Evolutionary conservation across 352 stramenopile genomes (phyloP).

Genomic region (Chrysophaeum taylorii): DNA sequence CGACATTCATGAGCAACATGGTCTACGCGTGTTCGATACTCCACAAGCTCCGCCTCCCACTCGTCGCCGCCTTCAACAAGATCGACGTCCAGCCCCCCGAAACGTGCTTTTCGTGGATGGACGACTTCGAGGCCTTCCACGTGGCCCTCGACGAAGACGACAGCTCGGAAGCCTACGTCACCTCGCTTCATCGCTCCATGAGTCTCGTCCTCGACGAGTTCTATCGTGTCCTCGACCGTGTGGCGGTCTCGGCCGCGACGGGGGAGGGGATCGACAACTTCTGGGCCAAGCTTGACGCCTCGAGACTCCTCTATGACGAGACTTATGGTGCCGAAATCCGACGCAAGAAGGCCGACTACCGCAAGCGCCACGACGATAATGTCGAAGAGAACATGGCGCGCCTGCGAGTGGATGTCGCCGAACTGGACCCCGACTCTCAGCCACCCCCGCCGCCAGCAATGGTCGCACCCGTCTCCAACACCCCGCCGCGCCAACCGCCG

Average conservation of each 20-base stretch:
- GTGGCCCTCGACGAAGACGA: slow-evolving; percentile 82
- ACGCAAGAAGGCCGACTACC: too few relatives aligned
- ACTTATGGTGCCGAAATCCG: neutral
- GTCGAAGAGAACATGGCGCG: too few relatives aligned
- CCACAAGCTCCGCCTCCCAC: slow-evolving; percentile 91
- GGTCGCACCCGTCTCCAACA: too few relatives aligned
- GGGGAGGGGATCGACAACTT: slow-evolving; percentile 87
- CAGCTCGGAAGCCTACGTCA: slow-evolving; percentile 55
- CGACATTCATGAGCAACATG: slow-evolving; percentile 99
- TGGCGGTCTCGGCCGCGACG: slow-evolving; percentile 85
- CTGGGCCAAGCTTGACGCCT: slow-evolving; percentile 66
- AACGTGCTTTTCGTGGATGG: slow-evolving; percentile 95
- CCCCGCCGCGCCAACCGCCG: too few relatives aligned
- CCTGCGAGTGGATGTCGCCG: too few relatives aligned
- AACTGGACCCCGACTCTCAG: too few relatives aligned
- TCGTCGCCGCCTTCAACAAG: slow-evolving; percentile 98
- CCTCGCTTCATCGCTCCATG: slow-evolving; percentile 47
- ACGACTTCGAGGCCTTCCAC: slow-evolving; percentile 95
- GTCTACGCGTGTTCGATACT: slow-evolving; percentile 97
- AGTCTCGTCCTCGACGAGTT: slow-evolving; percentile 76
- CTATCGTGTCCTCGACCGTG: slow-evolving; percentile 84
- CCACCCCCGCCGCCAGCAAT: too few relatives aligned
- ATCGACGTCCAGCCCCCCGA: slow-evolving; percentile 84
- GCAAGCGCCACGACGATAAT: too few relatives aligned
- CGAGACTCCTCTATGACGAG: neutral